These are phyloP conservation scores for Plasmodium cynomolgi DNA, from an alignment of 169 alveolate species.

Conservation along the genomic window DNA sequence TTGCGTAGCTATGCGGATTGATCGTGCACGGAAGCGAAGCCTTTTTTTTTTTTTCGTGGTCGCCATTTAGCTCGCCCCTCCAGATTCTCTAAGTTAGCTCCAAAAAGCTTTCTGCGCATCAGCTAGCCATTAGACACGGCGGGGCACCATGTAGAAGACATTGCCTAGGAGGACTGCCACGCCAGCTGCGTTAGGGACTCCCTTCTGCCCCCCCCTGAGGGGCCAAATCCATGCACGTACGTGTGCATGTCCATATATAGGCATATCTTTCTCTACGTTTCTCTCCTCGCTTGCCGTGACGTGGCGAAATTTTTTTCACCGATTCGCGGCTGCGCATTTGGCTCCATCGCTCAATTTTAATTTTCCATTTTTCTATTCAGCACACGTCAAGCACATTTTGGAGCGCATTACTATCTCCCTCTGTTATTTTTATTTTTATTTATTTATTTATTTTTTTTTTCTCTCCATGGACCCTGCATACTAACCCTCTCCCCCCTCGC, in stretches of 20 bases:
- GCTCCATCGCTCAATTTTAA: not conserved
- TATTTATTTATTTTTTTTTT: not conserved
- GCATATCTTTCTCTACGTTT: not conserved
- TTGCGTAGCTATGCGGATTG: not conserved
- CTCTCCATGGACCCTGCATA: not conserved
- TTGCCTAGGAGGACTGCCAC: not conserved
- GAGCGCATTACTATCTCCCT: not conserved
- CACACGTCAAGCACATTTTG: not conserved
- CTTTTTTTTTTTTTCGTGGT: not conserved
- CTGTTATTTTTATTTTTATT: not conserved
- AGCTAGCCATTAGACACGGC: not conserved
- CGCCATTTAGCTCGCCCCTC: not conserved
- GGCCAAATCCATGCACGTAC: not conserved
- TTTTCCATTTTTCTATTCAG: not conserved
- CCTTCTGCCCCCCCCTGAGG: not conserved
- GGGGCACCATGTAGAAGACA: not conserved
- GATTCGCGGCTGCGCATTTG: not conserved
- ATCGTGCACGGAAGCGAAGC: not conserved
- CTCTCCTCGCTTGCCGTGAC: not conserved
- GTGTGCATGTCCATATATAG: slow-evolving; percentile 10
- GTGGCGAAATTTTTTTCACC: not conserved
- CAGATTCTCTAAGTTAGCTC: not conserved
- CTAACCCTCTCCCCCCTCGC: not conserved
- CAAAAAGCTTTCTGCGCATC: not conserved
- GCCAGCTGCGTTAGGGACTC: not conserved